A percentile compares a stretch with the other conserved stretches of the same genome.
Evolutionary conservation across 106 monocot species (phyloP).

Genomic region (Allium sativum): DNA sequence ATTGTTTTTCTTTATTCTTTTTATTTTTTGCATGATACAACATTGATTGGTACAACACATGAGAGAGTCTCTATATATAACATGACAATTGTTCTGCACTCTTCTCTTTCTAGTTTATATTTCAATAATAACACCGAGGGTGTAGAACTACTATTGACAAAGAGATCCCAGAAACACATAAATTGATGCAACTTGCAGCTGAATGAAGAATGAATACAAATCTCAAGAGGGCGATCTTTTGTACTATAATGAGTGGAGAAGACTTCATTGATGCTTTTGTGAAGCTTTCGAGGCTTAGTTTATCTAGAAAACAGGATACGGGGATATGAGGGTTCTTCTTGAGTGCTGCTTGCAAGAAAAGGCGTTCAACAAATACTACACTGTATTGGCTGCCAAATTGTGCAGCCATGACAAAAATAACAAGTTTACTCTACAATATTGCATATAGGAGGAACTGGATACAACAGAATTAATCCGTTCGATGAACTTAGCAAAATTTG

Average conservation of each 20-base stretch:
- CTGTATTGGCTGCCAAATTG: conserved; percentile 81
- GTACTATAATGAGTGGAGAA: conserved; percentile 89
- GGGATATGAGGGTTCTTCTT: conserved; percentile 88
- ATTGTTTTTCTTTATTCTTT: no score
- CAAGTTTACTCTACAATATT: conserved; percentile 63
- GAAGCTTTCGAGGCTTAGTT: conserved; percentile 68
- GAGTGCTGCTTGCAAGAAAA: conserved; percentile 96
- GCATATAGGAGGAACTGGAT: conserved; percentile 92
- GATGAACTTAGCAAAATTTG: conserved; percentile 75
- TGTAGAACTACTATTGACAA: conserved; percentile 39
- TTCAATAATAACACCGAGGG: conserved; percentile 60
- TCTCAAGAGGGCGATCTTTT: conserved; percentile 79
- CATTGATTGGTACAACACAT: no score
- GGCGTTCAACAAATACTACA: conserved; percentile 85
- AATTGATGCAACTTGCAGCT: conserved; percentile 74
- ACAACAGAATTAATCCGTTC: conserved; percentile 53
- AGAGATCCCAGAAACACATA: conserved; percentile 62
- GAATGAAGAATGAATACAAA: conserved; percentile 90
- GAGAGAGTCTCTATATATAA: no score
- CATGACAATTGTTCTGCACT: no score
- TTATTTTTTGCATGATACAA: no score
- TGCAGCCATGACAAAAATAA: conserved; percentile 89
- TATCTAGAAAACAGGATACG: conserved; percentile 82
- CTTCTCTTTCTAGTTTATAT: no score
- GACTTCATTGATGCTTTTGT: conserved; percentile 97